Evolutionary conservation across 2,329 filamentous ascomycete species (phyloP), one percentile per base, ranked within the genome.

Genomic region (Coccinonectria pachysandricola): DNA sequence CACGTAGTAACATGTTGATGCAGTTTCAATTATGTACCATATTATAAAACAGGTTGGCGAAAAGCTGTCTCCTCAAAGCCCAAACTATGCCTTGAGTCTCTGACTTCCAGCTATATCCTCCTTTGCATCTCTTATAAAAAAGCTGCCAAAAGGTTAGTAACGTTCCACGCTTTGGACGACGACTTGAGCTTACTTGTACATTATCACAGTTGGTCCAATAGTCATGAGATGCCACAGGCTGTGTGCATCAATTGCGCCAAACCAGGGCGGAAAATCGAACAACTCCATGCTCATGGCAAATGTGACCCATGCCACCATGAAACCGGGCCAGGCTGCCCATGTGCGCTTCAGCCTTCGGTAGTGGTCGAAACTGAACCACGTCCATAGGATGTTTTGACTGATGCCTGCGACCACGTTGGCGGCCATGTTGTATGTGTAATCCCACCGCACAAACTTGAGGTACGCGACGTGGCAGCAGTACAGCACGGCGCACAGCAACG

Each of bases 371-470:
- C 81, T 87, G 57, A 93, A 95, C 54, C 72, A 80, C 21, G 68
- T 82, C 91, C 91, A 96, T 31, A 96, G 59, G 4, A 77, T 27
- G 46, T 96, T 94, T 49, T 86, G 79, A 4, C 87, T 54, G 20
- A 86, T 63, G 4, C 91, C 91, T 8, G 81, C 72, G 3, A 70
- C 74, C 12, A 98, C 82, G 47, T 96, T 98, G 26, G 87, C 91
- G 2, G 80, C 75, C 86, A 98, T 96, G 53, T 98, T 98, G 60
- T 98, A 98, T 5, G 79, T 81, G 53, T 98, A 98, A 55, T 96
- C 82, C 82, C 91, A 98, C 11, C 68, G 64, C 64, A 87, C 83
- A 42, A 85, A 73, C 48, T 79, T 84, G 28, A 98, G 66, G 53
- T 94, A 98, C 23, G 64, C 69, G 24, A 95, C 75, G 51, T 98